These are phyloP conservation scores for Peronospora destructor DNA, from an alignment of 352 stramenopile species.

Conservation along the genomic window DNA sequence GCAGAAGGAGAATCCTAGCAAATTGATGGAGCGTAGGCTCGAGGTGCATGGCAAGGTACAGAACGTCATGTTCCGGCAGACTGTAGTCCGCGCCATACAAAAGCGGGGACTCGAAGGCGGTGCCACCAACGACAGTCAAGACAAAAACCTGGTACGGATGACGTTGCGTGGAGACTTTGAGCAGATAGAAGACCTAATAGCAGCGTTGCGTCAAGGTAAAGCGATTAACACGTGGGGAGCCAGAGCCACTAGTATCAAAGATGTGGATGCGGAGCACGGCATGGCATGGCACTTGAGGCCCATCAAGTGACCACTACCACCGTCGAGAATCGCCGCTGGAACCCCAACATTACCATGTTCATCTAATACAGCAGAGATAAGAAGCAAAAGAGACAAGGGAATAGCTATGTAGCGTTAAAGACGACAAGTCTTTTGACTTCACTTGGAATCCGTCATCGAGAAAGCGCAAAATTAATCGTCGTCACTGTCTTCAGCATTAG, in stretches of 20 bases:
- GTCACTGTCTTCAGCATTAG: constrained; percentile 61
- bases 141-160: constrained; percentile 54
- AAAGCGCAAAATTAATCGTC: constrained; percentile 44
- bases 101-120: constrained; percentile 53
- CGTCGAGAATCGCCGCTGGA: constrained; percentile 58
- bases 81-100: constrained; percentile 67
- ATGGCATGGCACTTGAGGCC: constrained; percentile 28
- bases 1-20: constrained; percentile 1
- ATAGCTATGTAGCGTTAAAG: constrained; percentile 12
- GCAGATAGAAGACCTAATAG: constrained; percentile 42
- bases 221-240: constrained; percentile 70
- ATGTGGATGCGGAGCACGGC: constrained; percentile 35
- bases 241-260: constrained; percentile 31
- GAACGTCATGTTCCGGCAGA: constrained; percentile 81
- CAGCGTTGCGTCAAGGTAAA: constrained; percentile 35
- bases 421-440: not conserved
- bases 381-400: constrained; percentile 13
- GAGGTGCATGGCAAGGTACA: constrained; percentile 68
- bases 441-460: constrained; percentile 1
- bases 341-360: constrained; percentile 71
- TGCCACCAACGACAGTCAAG: constrained; percentile 56
- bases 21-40: constrained; percentile 39
- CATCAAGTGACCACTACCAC: constrained; percentile 72
- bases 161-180: constrained; percentile 43
- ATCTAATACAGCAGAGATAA: constrained; percentile 30